Evolutionary conservation across 163 green algal species (phyloP).

Genomic region (Volvox carteri): DNA sequence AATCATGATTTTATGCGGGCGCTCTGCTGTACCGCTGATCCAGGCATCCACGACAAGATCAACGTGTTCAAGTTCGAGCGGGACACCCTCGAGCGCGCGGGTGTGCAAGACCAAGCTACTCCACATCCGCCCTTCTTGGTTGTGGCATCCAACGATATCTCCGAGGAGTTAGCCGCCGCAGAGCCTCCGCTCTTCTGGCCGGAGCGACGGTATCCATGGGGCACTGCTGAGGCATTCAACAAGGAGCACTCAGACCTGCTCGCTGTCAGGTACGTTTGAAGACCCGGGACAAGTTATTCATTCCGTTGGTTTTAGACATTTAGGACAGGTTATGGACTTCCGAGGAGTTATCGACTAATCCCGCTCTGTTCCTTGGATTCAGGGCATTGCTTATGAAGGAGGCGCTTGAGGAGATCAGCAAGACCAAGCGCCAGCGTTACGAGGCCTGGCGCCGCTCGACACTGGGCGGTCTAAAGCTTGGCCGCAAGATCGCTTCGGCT

Average conservation of each 20-base stretch:
- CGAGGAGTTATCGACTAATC: no score
- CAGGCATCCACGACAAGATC: slow-evolving; percentile 68
- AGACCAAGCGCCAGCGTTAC: slow-evolving; percentile 70
- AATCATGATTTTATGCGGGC: no score
- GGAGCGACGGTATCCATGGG: slow-evolving; percentile 82
- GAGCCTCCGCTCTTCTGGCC: slow-evolving; percentile 61
- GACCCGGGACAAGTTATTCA: no score
- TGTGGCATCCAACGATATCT: slow-evolving; percentile 80
- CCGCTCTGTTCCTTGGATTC: no score
- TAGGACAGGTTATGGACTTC: no score
- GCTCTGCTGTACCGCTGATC: not conserved
- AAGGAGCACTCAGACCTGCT: slow-evolving; percentile 85
- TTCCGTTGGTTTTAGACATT: no score
- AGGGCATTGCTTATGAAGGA: slow-evolving; percentile 76
- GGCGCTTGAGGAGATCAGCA: slow-evolving; percentile 74
- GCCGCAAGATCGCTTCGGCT: slow-evolving; percentile 39
- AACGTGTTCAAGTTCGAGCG: slow-evolving; percentile 79
- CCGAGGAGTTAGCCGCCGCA: slow-evolving; percentile 69
- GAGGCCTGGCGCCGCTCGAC: slow-evolving; percentile 62
- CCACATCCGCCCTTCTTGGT: slow-evolving; percentile 76
- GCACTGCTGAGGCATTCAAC: slow-evolving; percentile 85
- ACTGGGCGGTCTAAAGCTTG: slow-evolving; percentile 56
- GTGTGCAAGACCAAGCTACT: slow-evolving; percentile 64
- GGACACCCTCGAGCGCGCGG: slow-evolving; percentile 72
- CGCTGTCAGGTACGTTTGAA: slow-evolving; percentile 62